Evolutionary conservation across 2,329 filamentous ascomycete species (phyloP), one percentile per base, ranked within the genome.

Genomic region (Fusarium pseudoanthophilum): DNA sequence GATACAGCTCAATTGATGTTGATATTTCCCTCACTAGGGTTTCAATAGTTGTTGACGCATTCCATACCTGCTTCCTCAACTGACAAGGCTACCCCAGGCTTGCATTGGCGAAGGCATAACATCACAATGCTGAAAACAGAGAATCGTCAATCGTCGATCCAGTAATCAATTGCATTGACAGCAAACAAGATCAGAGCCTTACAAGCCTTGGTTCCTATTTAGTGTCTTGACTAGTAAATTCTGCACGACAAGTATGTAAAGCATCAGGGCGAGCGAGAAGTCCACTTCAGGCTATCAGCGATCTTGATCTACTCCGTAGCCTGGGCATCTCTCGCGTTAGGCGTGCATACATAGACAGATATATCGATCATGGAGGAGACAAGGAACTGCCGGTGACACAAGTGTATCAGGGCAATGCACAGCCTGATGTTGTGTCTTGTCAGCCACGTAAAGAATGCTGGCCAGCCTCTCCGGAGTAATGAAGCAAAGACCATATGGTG

Each of bases 381-480:
- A 67, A 61, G 75, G 73, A 69, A 71, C 64, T 68, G 57, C 69
- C 73, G 69, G 65, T n/a, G 42, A 69, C 60, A 60, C 57, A 62
- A 56, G 56, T 53, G 72, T 62, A 74, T 67, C 70, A 71, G 56
- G 32, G 37, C 65, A 67, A 62, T 55, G 64, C 63, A 71, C 72
- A 58, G 61, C 69, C 45, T 67, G 52, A 53, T 68, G 69, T 51
- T 58, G 75, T 76, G 66, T 64, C 62, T 64, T 59, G 37, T 65
- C 59, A 69, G 69, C 75, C 75, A 78, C 69, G 69, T 70, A 72
- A 55, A 40, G 32, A 37, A 37, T 56, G 73, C 67, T 75, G 71
- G 63, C 76, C 75, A 77, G 71, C 76, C 71, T 67, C 66, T 62
- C 64, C 66, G 52, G 68, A 64, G 49, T 65, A 60, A 60, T 57